Evolutionary conservation across 202 grass and related monocot genomes (phyloP).

Genomic region (Bolboschoenoplectus hybrid): DNA sequence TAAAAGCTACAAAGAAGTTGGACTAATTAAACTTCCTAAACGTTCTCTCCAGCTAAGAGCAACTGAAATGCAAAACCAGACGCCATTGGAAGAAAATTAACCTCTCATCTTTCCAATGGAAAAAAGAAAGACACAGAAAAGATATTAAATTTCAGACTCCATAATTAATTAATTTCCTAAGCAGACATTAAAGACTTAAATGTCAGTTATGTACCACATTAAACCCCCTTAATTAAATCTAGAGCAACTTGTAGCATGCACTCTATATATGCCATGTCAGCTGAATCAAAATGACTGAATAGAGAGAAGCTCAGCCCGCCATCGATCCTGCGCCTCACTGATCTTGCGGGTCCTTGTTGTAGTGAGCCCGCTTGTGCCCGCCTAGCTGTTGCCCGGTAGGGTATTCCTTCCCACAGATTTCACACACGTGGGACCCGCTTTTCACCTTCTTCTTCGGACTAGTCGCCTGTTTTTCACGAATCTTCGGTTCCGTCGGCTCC

Average conservation of each 20-base stretch:
- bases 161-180: constrained; percentile 11
- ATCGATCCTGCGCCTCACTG: neutral
- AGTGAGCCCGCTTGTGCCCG: constrained; percentile 31
- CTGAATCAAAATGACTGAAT: neutral
- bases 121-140: neutral
- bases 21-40: neutral
- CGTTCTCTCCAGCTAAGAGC: neutral
- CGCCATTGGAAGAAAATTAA: neutral
- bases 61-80: neutral
- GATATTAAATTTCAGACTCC: neutral
- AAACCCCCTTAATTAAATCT: neutral
- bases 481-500: neutral
- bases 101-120: neutral
- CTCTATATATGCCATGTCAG: neutral
- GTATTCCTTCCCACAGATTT: neutral
- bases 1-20: neutral
- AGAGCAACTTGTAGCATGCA: neutral
- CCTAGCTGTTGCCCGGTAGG: constrained; percentile 23
- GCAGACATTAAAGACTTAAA: neutral
- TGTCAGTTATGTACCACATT: neutral
- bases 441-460: neutral
- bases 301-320: neutral
- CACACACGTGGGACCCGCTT: neutral
- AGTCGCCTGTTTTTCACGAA: neutral
- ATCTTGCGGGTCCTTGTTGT: neutral